Conservation (phyloP, 2,329 filamentous ascomycete species). For the Chrysosphaeria jannelii region DNA sequence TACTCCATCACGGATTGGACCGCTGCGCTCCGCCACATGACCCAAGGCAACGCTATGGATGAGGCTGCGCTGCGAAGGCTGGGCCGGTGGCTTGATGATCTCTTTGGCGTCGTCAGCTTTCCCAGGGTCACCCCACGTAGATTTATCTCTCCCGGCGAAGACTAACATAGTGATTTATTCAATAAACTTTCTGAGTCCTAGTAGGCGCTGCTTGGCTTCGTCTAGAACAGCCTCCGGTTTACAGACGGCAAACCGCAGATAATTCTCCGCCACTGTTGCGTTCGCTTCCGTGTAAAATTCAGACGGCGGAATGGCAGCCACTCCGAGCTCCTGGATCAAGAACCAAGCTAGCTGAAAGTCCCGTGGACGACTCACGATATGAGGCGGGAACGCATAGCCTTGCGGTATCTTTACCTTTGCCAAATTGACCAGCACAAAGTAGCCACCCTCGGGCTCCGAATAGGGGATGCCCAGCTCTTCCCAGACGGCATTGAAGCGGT, state of each 20-base stretch:
- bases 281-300: constrained; percentile 85
- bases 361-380: constrained; percentile 59
- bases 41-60: constrained; percentile 1
- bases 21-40: constrained; percentile 2
- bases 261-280: constrained; percentile 66
- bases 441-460: constrained; percentile 82
- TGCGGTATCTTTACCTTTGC: constrained; percentile 56
- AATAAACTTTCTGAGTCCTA: constrained; percentile 45
- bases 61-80: constrained; percentile 4
- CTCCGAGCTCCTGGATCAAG: constrained; percentile 81
- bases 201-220: constrained; percentile 43
- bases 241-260: constrained; percentile 83
- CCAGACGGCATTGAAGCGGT: constrained; percentile 59
- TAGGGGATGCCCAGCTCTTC: constrained; percentile 49
- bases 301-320: constrained; percentile 84
- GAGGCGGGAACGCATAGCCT: constrained; percentile 64
- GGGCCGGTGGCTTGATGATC: constrained; percentile 8
- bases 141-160: too few species aligned
- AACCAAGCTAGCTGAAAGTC: constrained; percentile 96
- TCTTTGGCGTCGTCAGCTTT: constrained; percentile 6
- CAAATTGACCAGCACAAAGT: constrained; percentile 92
- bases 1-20: constrained; percentile 8
- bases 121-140: too few species aligned
- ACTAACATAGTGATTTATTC: too few species aligned
- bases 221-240: constrained; percentile 73